Evolutionary conservation across 768 basidiomycete genomes (phyloP), one percentile per base, ranked within the genome.

Genomic region (Rhodotorula babjevae): DNA sequence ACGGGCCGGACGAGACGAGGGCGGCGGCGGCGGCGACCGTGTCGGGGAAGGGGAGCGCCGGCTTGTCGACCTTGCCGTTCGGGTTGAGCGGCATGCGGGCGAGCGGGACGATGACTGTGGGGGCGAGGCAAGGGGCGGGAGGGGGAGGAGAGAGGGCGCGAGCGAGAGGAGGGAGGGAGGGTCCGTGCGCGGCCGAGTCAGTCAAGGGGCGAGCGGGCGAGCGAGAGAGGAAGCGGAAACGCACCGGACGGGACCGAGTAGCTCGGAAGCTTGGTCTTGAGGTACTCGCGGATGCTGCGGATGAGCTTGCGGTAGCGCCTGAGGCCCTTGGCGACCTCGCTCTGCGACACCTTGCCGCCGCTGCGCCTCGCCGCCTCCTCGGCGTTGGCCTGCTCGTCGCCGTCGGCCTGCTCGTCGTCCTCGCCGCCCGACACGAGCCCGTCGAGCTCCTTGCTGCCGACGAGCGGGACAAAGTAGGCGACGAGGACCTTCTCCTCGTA

Each of bases 401-500:
- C 81, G 2, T 82, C 82, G 8, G 91, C 91, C 23, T 74, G 74
- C 14, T 69, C 74, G 19, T 68, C 76, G 87, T 91, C 79, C 56
- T 78, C 82, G 42, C 65, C 81, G 40, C 82, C 73, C 85, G 78
- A 80, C 59, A 84, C 88, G 78, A 88, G 88, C 8, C 84, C 89
- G 59, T 86, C 86, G 76, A 95, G 82, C 44, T 82, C 83, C 4
- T 86, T 83, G 42, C 79, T 78, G 0, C 87, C 87, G 47, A 88
- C 87, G 52, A 93, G 82, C 21, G 96, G 95, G 25, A 99, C 96
- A 76, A 99, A 92, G 81, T 99, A 99, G 81, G 90, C 92, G 73
- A 99, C 90, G 42, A 99, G 87, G 47, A 97, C 93, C 84, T 99
- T 98, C 83, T 99, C 96, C 82, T 98, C 96, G 81, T 97, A 92